Evolutionary conservation across 2,329 filamentous ascomycete species (phyloP).

Genomic region (Fusarium neocosmosporiellum): DNA sequence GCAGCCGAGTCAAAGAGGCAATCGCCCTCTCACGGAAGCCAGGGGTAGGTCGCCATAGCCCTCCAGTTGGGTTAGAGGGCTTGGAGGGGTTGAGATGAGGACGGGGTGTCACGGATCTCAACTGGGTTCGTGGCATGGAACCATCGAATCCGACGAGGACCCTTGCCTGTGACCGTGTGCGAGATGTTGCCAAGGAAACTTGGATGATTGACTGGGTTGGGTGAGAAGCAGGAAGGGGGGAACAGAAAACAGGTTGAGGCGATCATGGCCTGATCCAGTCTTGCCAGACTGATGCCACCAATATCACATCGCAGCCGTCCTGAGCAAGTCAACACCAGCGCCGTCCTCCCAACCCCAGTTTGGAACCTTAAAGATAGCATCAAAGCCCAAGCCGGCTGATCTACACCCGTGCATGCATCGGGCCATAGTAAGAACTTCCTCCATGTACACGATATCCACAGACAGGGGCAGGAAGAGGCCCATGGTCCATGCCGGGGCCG

Average conservation of each 20-base stretch:
- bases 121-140: slow-evolving; percentile 32
- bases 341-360: neutral
- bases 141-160: slow-evolving; percentile 17
- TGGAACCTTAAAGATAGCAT: neutral
- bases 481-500: slow-evolving; percentile 1
- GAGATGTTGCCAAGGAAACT: slow-evolving; percentile 7
- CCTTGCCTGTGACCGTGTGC: slow-evolving; percentile 24
- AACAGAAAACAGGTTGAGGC: neutral
- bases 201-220: slow-evolving; percentile 1
- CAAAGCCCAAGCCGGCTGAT: slow-evolving; percentile 11
- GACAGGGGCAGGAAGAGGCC: neutral
- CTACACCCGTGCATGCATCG: slow-evolving; percentile 12
- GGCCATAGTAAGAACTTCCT: neutral
- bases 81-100: slow-evolving; percentile 18
- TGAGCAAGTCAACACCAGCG: neutral
- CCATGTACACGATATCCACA: slow-evolving; percentile 4
- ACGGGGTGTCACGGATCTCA: slow-evolving; percentile 40
- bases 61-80: neutral
- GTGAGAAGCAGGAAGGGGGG: neutral
- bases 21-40: slow-evolving; percentile 1
- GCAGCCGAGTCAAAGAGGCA: slow-evolving; percentile 13
- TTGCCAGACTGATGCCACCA: slow-evolving; percentile 1
- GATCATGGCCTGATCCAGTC: neutral
- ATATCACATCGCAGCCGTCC: neutral
- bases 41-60: neutral